Evolutionary conservation across 805 yeast species (phyloP).

Genomic region (Starmera quercuum): DNA sequence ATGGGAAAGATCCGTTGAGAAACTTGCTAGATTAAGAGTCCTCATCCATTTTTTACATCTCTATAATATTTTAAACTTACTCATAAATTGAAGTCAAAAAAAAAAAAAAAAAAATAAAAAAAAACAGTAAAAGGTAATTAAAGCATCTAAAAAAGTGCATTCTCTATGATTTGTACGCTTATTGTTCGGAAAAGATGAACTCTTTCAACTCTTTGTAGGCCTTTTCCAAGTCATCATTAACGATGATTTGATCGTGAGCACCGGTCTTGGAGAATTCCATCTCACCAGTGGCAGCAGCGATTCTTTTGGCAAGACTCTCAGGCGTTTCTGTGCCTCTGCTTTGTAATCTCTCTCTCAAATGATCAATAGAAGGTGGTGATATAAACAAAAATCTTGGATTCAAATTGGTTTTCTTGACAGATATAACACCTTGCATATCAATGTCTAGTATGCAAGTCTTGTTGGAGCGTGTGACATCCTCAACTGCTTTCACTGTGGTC

Average conservation of each 20-base stretch:
- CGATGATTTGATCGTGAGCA: slow-evolving; percentile 83
- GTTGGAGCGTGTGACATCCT: slow-evolving; percentile 46
- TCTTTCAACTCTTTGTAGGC: slow-evolving; percentile 78
- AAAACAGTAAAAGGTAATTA: neutral
- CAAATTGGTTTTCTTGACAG: slow-evolving; percentile 75
- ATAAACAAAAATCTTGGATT: slow-evolving; percentile 82
- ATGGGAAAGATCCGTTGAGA: neutral
- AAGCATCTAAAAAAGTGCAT: neutral
- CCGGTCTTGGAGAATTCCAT: slow-evolving; percentile 85
- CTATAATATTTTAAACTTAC: no score
- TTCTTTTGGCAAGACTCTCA: slow-evolving; percentile 77
- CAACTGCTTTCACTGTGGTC: slow-evolving; percentile 80
- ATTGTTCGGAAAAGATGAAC: slow-evolving; percentile 48
- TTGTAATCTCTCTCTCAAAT: slow-evolving; percentile 62
- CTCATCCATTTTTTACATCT: no score
- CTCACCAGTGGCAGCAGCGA: slow-evolving; percentile 82
- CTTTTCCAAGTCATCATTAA: slow-evolving; percentile 85
- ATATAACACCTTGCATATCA: slow-evolving; percentile 98
- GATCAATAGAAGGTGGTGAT: slow-evolving; percentile 89
- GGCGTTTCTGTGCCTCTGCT: slow-evolving; percentile 94
- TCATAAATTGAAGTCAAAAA: neutral
- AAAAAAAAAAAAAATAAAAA: neutral
- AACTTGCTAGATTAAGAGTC: neutral
- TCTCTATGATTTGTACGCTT: neutral
- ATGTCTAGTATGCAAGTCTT: slow-evolving; percentile 88